Base-by-base conservation (phyloP, 2,329 filamentous ascomycete species). In the Chalaropsis ovoidea region DNA sequence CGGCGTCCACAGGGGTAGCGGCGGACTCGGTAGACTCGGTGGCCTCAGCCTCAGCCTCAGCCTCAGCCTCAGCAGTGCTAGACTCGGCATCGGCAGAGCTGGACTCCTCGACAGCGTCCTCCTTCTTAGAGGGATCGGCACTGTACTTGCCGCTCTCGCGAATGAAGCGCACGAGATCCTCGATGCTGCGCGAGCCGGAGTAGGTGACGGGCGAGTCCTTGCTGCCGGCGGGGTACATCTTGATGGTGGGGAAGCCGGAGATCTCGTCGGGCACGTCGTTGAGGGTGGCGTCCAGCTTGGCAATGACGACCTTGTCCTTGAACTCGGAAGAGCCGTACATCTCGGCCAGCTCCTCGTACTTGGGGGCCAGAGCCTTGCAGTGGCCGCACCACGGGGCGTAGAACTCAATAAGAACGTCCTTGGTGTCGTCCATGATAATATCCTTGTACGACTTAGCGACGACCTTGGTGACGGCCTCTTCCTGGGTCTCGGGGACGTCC, bases 331-430 rank as follows among this genome's bases (percentile, higher is more conserved):
- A 77, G 84, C 85, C 81, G 79, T 90, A 96, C 67, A 85, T 81
- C 68, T 81, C 77, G 66, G 84, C 94, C 67, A 99, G 88, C 77
- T 96, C 90, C 69, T 99, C 94, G 77, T 96, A 99, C 77, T 96
- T 87, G 73, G 94, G 94, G 66, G 94, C 93, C 69, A 99, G 87
- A 77, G 86, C 92, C 85, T 97, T 97, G 90, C 94, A 99, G 85
- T 99, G 94, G 72, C 94, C 94, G 76, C 94, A 99, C 94, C 94
- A 99, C 70, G 94, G 94, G 68, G 94, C 94, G 80, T 99, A 99
- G 81, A 96, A 97, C 82, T 99, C 94, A 70, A 99, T 79, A 70
- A 99, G 84, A 67, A 99, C 94, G 77, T 99, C 94, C 87, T 97
- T 97, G 75, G 87, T 82, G 77, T 95, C 88, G 75, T 99, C 88